Evolutionary conservation across 2,329 filamentous ascomycete species (phyloP).

Genomic region (Penicillium sp.): DNA sequence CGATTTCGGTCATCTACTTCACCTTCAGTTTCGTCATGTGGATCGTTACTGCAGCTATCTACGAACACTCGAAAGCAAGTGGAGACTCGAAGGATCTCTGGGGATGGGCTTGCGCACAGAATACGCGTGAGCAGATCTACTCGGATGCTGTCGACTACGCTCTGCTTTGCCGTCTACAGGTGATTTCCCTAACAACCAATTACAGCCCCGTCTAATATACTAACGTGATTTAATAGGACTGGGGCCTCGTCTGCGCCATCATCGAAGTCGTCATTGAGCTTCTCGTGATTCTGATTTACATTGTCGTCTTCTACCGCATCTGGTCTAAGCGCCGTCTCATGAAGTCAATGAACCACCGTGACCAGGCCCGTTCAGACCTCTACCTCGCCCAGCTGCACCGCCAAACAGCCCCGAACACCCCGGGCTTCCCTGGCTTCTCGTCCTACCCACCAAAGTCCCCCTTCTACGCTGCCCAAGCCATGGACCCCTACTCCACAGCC

Average conservation of each 20-base stretch:
- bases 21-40: conserved; percentile 91
- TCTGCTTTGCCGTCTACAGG: conserved; percentile 85
- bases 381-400: conserved; percentile 83
- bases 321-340: conserved; percentile 93
- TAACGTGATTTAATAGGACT: conserved; percentile 64
- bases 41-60: conserved; percentile 79
- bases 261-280: conserved; percentile 94
- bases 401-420: conserved; percentile 93
- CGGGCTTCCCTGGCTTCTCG: conserved; percentile 65
- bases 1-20: conserved; percentile 92
- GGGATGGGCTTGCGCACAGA: conserved; percentile 97
- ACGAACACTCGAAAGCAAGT: conserved; percentile 75
- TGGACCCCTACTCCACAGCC: conserved; percentile 50
- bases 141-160: conserved; percentile 80
- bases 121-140: conserved; percentile 76
- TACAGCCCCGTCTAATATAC: neutral
- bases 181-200: conserved; percentile 40
- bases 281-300: conserved; percentile 90
- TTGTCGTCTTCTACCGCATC: conserved; percentile 93
- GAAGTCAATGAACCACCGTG: conserved; percentile 95
- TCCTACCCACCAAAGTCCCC: conserved; percentile 60
- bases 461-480: conserved; percentile 27
- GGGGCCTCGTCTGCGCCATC: conserved; percentile 93
- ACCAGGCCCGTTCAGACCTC: conserved; percentile 89
- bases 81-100: conserved; percentile 85